phyloP scores from a whole-genome alignment of 306 rosid genomes.

The Prosopis cineraria region DNA sequence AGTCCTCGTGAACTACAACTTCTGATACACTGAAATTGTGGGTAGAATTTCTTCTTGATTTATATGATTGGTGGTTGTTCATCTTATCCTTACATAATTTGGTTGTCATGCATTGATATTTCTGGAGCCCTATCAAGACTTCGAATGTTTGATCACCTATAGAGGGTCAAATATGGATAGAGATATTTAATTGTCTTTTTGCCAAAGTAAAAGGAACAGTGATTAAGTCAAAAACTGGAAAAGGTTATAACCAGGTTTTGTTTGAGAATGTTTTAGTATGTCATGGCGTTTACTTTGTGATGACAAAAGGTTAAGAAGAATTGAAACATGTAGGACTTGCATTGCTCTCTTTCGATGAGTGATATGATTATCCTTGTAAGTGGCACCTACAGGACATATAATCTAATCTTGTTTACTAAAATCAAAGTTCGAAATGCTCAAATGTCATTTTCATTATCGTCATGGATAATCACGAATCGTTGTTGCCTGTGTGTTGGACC shows the following conservation, averaged over 20 bases:
- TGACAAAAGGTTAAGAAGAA: background rate
- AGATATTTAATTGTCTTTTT: background rate
- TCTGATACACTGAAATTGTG: slow-evolving; percentile 29
- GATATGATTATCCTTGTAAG: background rate
- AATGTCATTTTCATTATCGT: background rate
- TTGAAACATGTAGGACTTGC: background rate
- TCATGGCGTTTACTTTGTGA: background rate
- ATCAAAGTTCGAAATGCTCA: background rate
- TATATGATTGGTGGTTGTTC: background rate
- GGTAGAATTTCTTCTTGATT: slow-evolving; percentile 31
- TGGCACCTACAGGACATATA: too few relatives aligned
- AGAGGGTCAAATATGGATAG: background rate
- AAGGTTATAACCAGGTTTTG: background rate
- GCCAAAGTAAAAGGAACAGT: background rate
- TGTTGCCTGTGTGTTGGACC: too few relatives aligned
- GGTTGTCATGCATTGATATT: background rate
- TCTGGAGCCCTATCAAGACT: background rate
- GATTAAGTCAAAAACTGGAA: background rate
- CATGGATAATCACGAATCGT: too few relatives aligned
- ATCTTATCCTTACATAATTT: background rate
- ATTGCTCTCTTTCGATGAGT: background rate
- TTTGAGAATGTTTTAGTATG: background rate
- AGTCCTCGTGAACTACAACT: slow-evolving; percentile 39
- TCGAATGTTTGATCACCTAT: background rate
- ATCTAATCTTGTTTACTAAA: background rate